A percentile compares a stretch with the other conserved stretches of the same genome.
phyloP scores from a whole-genome alignment of 176 grass and related monocot species.

The Chrysopogon serrulatus region DNA sequence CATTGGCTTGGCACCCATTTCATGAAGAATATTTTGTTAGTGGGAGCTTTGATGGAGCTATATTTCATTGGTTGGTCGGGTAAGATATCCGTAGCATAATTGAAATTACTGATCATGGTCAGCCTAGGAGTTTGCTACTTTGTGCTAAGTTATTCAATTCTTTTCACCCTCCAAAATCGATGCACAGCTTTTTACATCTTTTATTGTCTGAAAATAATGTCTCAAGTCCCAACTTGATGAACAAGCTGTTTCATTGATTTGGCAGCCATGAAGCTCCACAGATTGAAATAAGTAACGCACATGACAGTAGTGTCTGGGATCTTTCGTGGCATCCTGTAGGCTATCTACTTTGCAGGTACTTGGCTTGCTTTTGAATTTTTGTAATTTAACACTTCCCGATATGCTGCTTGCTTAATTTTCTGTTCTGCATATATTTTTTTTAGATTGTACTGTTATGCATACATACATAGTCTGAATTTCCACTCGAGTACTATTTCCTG shows the following conservation, averaged over 20 bases:
- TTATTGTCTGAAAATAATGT: constrained; percentile 21
- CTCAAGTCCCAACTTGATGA: neutral
- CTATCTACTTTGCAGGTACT: constrained; percentile 98
- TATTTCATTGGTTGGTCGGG: constrained; percentile 99
- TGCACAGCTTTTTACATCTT: neutral
- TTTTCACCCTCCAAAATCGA: neutral
- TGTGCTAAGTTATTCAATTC: neutral
- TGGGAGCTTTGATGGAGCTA: constrained; percentile 86
- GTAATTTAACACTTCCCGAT: neutral
- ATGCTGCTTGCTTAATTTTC: neutral
- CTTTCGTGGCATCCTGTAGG: constrained; percentile 99
- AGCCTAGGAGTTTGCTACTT: neutral
- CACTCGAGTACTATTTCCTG: neutral
- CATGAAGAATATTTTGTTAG: constrained; percentile 99
- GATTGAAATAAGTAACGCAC: constrained; percentile 80
- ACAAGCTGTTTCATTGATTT: constrained; percentile 17
- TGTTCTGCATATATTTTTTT: constrained; percentile 5
- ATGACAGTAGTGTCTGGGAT: constrained; percentile 97
- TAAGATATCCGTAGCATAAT: constrained; percentile 32
- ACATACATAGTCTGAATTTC: neutral
- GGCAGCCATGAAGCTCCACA: constrained; percentile 91
- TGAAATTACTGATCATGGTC: neutral
- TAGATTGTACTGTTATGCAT: neutral
- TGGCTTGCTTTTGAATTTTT: constrained; percentile 11
- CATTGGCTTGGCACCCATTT: constrained; percentile 95